Evolutionary conservation across 73 alveolate genomes (phyloP).

Genomic region (Symbiodinium natans): DNA sequence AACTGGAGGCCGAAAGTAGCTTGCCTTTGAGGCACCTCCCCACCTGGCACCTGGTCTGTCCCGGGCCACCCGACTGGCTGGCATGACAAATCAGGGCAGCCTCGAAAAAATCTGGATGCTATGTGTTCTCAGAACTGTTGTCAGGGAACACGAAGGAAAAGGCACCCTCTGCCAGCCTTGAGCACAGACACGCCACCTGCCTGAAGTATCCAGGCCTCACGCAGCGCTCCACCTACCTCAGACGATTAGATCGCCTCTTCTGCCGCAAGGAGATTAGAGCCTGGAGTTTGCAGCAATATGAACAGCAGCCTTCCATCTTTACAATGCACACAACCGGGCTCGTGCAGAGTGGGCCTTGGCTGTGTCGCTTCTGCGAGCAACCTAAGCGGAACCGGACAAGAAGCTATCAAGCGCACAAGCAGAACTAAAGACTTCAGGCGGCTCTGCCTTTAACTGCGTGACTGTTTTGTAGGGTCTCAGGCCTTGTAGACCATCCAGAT

Average conservation of each 20-base stretch:
- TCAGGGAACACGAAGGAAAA: not conserved
- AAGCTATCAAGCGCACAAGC: too few relatives aligned
- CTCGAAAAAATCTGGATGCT: not conserved
- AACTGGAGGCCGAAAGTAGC: too few relatives aligned
- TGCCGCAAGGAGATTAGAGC: not conserved
- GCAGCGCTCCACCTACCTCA: not conserved
- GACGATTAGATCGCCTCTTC: too few relatives aligned
- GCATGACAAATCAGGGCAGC: conserved; percentile 84
- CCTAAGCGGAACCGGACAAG: not conserved
- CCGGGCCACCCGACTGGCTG: conserved; percentile 19
- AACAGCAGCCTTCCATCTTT: too few relatives aligned
- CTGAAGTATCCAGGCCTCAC: conserved; percentile 76
- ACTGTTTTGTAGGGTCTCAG: not conserved
- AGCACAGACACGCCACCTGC: conserved; percentile 80
- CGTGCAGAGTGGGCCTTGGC: too few relatives aligned
- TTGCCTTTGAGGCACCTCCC: too few relatives aligned
- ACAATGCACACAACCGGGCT: too few relatives aligned
- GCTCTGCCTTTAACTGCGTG: not conserved
- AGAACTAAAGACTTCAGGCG: too few relatives aligned
- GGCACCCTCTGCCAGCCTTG: conserved; percentile 7
- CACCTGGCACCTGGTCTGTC: too few relatives aligned
- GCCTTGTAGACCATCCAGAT: conserved; percentile 93
- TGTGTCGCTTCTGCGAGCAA: conserved; percentile 70
- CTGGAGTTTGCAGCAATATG: too few relatives aligned
- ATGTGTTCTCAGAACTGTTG: not conserved